Conservation (phyloP, 129 eudicot species). For the Scalesia atractyloides region DNA sequence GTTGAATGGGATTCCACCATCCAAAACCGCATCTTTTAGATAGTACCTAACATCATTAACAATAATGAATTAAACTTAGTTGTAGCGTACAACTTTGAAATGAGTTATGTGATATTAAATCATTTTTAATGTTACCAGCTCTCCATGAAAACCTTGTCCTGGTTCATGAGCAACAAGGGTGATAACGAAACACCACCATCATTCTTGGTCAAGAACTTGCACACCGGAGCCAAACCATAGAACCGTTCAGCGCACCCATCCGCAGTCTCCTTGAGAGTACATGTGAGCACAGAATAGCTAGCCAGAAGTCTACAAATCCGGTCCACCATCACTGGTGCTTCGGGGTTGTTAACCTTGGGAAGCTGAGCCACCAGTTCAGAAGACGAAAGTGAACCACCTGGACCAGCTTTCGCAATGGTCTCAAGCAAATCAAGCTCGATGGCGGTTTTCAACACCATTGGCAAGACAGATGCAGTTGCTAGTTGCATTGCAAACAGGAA, state of each 20-base stretch:
- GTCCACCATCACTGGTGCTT: slow-evolving; percentile 44
- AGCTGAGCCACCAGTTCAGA: slow-evolving; percentile 37
- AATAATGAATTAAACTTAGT: too few species aligned
- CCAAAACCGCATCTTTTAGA: too few species aligned
- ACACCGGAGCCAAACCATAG: slow-evolving; percentile 80
- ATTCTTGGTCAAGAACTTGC: slow-evolving; percentile 80
- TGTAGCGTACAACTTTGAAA: too few species aligned
- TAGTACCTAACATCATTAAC: too few species aligned
- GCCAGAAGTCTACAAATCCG: slow-evolving; percentile 39
- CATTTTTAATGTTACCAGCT: slow-evolving; percentile 49
- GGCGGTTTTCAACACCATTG: too few species aligned
- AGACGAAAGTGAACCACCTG: slow-evolving; percentile 31
- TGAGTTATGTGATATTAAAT: too few species aligned
- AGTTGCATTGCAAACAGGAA: too few species aligned
- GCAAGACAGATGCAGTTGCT: too few species aligned
- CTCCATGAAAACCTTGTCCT: slow-evolving; percentile 78
- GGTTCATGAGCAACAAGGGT: slow-evolving; percentile 82
- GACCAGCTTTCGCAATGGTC: slow-evolving; percentile 40
- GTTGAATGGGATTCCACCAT: too few species aligned
- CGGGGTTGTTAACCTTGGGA: slow-evolving; percentile 30
- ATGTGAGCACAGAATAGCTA: slow-evolving; percentile 41
- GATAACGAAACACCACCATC: slow-evolving; percentile 75
- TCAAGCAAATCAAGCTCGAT: slow-evolving; percentile 35
- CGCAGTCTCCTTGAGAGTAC: slow-evolving; percentile 18
- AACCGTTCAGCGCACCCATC: slow-evolving; percentile 59